Evolutionary conservation across 306 rosid species (phyloP), one percentile per base, ranked within the genome.

Genomic region (Oemleria cerasiformis): DNA sequence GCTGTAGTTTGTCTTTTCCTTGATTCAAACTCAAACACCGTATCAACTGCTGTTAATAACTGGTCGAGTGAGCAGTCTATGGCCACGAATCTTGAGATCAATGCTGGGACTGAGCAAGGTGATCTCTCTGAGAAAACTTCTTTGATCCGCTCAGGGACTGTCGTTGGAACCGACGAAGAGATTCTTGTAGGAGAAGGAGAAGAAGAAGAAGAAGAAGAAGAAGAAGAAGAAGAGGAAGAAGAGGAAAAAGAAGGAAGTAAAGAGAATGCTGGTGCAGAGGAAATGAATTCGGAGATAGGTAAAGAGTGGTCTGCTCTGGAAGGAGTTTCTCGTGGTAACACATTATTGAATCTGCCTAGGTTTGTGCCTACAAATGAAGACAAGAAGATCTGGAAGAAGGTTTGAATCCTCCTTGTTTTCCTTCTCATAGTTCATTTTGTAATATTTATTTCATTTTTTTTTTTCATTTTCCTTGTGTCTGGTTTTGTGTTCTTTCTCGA

Each of bases 281-380:
- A 82, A 67, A 67, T 74, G 44, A 79, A 86, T 44, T 75, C 72
- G 3, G 97, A 85, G 48, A 7, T 21, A n/a, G 90, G 82, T 62
- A 79, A 40, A 60, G 97, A 89, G 25, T 95, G 99, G 99, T 92
- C 96, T 71, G 99, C 99, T 36, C 83, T 95, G 25, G 97, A 91
- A 89, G 99, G 99, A 23, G 99, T 95, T 43, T 85, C 99, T 15
- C 96, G 99, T 6, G 99, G 91, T 66, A 89, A 95, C 88, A 91
- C 99, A n/a, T 67, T 95, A 48, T 73, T 95, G 70, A 95, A 77
- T 69, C 91, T 95, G 66, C 99, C 99, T 0, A 95, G 99, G 79
- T 95, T 86, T 71, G 88, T 69, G 50, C 97, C 96, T n/a, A 91
- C 84, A 40, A 87, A 86, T 77, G 86, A 85, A 64, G 96, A 84